A percentile compares a stretch with the other conserved stretches of the same genome.
Evolutionary conservation across 2,329 filamentous ascomycete genomes (phyloP).

Genomic region (Neurospora sp.): DNA sequence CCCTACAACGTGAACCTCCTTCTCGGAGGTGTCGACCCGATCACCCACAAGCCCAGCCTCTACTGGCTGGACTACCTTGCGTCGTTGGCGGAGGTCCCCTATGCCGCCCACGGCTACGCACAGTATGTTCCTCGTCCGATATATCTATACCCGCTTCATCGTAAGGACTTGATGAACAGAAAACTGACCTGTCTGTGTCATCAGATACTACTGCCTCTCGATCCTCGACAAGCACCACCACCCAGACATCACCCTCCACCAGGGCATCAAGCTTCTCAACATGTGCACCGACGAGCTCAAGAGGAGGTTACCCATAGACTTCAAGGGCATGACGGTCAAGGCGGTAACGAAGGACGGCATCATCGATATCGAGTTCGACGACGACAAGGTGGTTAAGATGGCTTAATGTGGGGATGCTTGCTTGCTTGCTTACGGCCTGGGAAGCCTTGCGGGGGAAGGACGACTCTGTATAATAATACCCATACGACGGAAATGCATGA

Average conservation of each 20-base stretch:
- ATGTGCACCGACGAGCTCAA: slow-evolving; percentile 98
- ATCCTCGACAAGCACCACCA: slow-evolving; percentile 98
- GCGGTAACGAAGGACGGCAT: slow-evolving; percentile 92
- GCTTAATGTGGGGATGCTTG: slow-evolving; percentile 30
- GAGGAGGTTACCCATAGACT: slow-evolving; percentile 92
- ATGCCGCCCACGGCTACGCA: slow-evolving; percentile 95
- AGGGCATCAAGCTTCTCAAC: slow-evolving; percentile 83
- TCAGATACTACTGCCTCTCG: slow-evolving; percentile 90
- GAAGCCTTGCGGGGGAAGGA: neutral
- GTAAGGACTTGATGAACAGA: too few species aligned
- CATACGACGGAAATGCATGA: neutral
- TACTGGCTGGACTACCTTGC: slow-evolving; percentile 99
- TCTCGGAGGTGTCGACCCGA: slow-evolving; percentile 85
- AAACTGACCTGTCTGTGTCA: too few species aligned
- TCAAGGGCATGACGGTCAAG: slow-evolving; percentile 95
- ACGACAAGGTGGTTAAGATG: slow-evolving; percentile 60
- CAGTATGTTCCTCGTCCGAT: slow-evolving; percentile 51
- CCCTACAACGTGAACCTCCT: slow-evolving; percentile 97
- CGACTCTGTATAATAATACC: neutral
- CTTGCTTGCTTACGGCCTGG: neutral
- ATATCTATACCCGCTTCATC: too few species aligned
- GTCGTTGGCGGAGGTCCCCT: slow-evolving; percentile 76
- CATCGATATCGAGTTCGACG: slow-evolving; percentile 72
- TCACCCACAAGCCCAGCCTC: slow-evolving; percentile 79
- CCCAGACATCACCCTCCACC: slow-evolving; percentile 78